Percentiles rank a stretch among this genome's conserved stretches.
phyloP scores from a whole-genome alignment of 2,329 filamentous ascomycete species.

The Fusarium humuli region DNA sequence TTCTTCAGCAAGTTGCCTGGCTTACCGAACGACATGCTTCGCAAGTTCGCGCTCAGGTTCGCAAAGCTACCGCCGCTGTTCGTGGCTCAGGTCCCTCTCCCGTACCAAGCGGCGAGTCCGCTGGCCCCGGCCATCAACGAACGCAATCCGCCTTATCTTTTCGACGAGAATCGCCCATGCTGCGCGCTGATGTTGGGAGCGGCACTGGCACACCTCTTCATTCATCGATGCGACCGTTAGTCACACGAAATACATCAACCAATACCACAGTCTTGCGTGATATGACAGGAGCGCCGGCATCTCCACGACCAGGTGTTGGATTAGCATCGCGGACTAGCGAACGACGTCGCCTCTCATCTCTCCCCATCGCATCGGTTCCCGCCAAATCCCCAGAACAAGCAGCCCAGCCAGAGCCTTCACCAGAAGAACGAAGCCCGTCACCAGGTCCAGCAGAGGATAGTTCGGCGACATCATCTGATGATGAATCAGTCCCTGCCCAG shows the following conservation, averaged over 20 bases:
- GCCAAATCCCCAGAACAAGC: slow-evolving; percentile 42
- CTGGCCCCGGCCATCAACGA: slow-evolving; percentile 54
- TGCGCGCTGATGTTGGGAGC: slow-evolving; percentile 59
- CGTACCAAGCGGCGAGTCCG: slow-evolving; percentile 62
- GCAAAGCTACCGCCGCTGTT: slow-evolving; percentile 73
- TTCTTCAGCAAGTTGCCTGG: slow-evolving; percentile 93
- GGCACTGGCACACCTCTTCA: slow-evolving; percentile 58
- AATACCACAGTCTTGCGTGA: slow-evolving; percentile 58
- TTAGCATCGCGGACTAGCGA: slow-evolving; percentile 39
- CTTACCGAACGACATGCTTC: slow-evolving; percentile 91
- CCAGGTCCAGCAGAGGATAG: slow-evolving; percentile 54
- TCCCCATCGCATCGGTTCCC: slow-evolving; percentile 53
- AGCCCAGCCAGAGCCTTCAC: slow-evolving; percentile 22
- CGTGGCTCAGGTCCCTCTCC: slow-evolving; percentile 70
- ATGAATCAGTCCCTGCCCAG: slow-evolving; percentile 65
- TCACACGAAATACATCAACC: slow-evolving; percentile 62
- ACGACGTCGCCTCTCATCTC: slow-evolving; percentile 58
- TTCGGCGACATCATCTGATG: slow-evolving; percentile 57
- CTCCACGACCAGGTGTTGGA: slow-evolving; percentile 45
- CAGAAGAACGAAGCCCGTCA: slow-evolving; percentile 47
- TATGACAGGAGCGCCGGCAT: slow-evolving; percentile 48
- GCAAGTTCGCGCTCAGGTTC: slow-evolving; percentile 90
- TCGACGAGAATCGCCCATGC: slow-evolving; percentile 67
- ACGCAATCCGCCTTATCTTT: slow-evolving; percentile 66
- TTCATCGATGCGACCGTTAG: slow-evolving; percentile 57